Base-by-base conservation (phyloP, 1,284 basidiomycete species). In the Moesziomyces aphidis region DNA sequence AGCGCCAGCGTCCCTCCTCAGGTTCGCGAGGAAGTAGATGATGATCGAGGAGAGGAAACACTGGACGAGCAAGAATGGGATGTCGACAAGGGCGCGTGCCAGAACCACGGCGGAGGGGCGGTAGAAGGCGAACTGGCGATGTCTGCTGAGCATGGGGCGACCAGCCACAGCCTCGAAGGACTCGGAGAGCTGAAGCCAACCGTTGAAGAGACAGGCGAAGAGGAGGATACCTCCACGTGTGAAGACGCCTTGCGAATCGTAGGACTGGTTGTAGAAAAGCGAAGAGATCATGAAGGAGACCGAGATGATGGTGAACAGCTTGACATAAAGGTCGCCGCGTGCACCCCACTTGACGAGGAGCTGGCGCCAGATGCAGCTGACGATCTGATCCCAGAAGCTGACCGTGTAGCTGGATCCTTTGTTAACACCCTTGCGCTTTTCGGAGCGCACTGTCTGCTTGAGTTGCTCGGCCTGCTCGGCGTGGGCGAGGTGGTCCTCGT, bases 91-190 rank as follows among this genome's bases (percentile, higher is more conserved):
- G 17, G 80, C 62, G 17, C 61, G 62, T 3, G 82, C 78, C 21
- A 85, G 22, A 4, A 61, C 57, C 24, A 70, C 49, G 0, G 83
- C 83, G 3, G 79, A 80, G 0, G 84, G 84, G 26, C 79, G 77
- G 54, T 78, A 81, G 60, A 85, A 81, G 21, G 81, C 82, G 42
- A 82, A 79, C 17, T 69, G 61, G 7, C 45, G 28, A 31, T 79
- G 79, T 22, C 71, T 60, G 55, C 47, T 50, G 9, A 80, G 60
- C 60, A 80, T 77, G 2, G 79, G 79, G 15, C 79, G 90, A 91
- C 3, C 87, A 84, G 83, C 81, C 51, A 49, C 92, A 19, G 66
- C 67, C 21, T 63, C 87, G 1, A 90, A 88, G 0, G 91, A 90
- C 39, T 70, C 75, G 22, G 61, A 72, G 17, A 73, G 69, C 31